phyloP scores from a whole-genome alignment of 768 basidiomycete genomes.

The Filobasidium wieringae region DNA sequence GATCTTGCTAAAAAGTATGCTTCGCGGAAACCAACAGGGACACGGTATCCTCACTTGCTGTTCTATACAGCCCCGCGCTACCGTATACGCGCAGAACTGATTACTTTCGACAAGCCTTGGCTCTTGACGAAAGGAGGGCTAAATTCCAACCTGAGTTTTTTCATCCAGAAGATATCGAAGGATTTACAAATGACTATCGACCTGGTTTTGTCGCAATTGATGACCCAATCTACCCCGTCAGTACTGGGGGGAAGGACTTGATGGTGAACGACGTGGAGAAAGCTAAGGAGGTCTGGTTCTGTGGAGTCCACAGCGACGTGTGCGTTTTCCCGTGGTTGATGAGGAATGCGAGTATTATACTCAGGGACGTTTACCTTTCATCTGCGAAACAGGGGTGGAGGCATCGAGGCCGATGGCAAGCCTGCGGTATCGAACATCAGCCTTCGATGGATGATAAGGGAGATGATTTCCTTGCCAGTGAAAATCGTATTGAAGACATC shows the following conservation, averaged over 20 bases:
- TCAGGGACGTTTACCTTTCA: not conserved
- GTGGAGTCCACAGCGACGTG: constrained; percentile 12
- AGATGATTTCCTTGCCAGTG: no score
- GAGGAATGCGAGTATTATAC: no score
- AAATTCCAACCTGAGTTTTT: constrained; percentile 21
- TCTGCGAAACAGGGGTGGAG: constrained; percentile 16
- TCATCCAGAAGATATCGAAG: not conserved
- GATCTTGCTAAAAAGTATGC: no score
- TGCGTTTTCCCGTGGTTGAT: not conserved
- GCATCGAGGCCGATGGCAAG: not conserved
- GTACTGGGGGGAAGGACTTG: not conserved
- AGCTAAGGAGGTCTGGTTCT: constrained; percentile 13
- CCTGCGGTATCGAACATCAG: constrained; percentile 14
- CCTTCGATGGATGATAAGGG: constrained; percentile 25
- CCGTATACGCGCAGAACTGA: constrained; percentile 18
- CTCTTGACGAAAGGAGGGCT: constrained; percentile 28
- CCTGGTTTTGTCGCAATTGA: not conserved
- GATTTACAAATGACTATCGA: no score
- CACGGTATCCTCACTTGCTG: constrained; percentile 1
- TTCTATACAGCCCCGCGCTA: not conserved
- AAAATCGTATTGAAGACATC: no score
- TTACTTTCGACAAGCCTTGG: constrained; percentile 31
- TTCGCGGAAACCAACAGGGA: no score
- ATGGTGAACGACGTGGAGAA: not conserved
- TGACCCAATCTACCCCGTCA: not conserved